These are phyloP conservation scores for Leucocoprinus sp. DNA, from an alignment of 768 basidiomycete species.

Conservation along the genomic window DNA sequence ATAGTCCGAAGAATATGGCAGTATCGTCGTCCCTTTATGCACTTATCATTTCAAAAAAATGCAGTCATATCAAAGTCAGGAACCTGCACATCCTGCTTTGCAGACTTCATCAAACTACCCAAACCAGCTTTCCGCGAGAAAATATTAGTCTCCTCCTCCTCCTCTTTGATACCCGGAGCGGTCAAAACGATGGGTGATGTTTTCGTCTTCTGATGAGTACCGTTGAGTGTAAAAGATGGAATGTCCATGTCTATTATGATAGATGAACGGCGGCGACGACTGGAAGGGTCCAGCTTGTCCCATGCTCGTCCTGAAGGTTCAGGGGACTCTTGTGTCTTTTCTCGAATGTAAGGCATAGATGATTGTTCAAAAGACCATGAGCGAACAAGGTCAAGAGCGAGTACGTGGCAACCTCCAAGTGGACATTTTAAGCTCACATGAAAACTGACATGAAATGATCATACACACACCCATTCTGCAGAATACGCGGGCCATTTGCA, in stretches of 20 bases:
- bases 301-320: no score
- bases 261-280: conserved; percentile 52
- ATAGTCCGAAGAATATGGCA: conserved; percentile 5
- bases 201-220: conserved; percentile 11
- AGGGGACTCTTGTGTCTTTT: not conserved
- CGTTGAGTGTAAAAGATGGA: conserved; percentile 45
- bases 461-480: conserved; percentile 81
- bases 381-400: conserved; percentile 85
- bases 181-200: conserved; percentile 15
- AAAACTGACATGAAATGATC: not conserved
- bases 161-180: conserved; percentile 29
- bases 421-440: no score
- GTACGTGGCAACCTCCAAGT: conserved; percentile 72
- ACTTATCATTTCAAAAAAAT: conserved; percentile 41
- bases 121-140: conserved; percentile 63
- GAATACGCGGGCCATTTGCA: conserved; percentile 90
- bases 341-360: conserved; percentile 27
- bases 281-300: conserved; percentile 42
- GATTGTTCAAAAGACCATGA: conserved; percentile 91
- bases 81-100: conserved; percentile 78
- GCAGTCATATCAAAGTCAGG: conserved; percentile 85
- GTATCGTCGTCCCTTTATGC: not conserved
- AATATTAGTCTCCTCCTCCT: conserved; percentile 51
- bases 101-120: conserved; percentile 84
- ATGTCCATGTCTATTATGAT: conserved; percentile 91